These are phyloP conservation scores for Wolfiporia cocos DNA, from an alignment of 1,284 basidiomycete species.

Conservation along the genomic window DNA sequence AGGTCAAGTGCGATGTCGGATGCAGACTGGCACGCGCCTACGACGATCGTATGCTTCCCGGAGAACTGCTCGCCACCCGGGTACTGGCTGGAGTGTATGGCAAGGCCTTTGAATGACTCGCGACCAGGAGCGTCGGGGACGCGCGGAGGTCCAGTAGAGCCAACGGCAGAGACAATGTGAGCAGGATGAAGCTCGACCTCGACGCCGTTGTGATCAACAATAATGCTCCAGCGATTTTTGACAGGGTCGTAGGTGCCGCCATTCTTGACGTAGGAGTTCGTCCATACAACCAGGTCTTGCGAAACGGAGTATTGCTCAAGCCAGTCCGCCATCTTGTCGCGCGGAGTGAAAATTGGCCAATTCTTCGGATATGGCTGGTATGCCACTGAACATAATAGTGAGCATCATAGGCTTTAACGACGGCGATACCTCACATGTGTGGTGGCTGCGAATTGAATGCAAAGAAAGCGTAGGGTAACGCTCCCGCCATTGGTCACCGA, in stretches of 20 bases:
- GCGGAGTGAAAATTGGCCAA: slow-evolving; percentile 23
- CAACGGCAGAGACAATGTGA: slow-evolving; percentile 54
- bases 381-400: slow-evolving; percentile 26
- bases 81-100: slow-evolving; percentile 37
- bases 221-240: slow-evolving; percentile 43
- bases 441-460: slow-evolving; percentile 35
- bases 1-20: slow-evolving; percentile 42
- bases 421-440: slow-evolving; percentile 24
- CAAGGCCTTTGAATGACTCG: slow-evolving; percentile 33
- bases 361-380: slow-evolving; percentile 24
- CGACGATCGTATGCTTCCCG: slow-evolving; percentile 47
- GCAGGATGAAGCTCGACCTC: slow-evolving; percentile 41
- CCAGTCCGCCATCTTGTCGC: slow-evolving; percentile 50
- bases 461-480: slow-evolving; percentile 44
- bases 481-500: slow-evolving; percentile 50
- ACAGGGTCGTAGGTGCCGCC: slow-evolving; percentile 32
- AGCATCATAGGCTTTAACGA: neutral
- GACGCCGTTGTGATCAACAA: slow-evolving; percentile 32
- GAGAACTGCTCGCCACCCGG: slow-evolving; percentile 33
- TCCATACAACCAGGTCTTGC: slow-evolving; percentile 61
- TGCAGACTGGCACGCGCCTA: slow-evolving; percentile 43
- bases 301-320: slow-evolving; percentile 55
- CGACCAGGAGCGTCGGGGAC: slow-evolving; percentile 36
- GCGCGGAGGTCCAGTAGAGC: slow-evolving; percentile 40
- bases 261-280: slow-evolving; percentile 36